A percentile compares a stretch with the other conserved stretches of the same genome.
Conservation (phyloP, 306 rosid species). For the Parietaria judaica region DNA sequence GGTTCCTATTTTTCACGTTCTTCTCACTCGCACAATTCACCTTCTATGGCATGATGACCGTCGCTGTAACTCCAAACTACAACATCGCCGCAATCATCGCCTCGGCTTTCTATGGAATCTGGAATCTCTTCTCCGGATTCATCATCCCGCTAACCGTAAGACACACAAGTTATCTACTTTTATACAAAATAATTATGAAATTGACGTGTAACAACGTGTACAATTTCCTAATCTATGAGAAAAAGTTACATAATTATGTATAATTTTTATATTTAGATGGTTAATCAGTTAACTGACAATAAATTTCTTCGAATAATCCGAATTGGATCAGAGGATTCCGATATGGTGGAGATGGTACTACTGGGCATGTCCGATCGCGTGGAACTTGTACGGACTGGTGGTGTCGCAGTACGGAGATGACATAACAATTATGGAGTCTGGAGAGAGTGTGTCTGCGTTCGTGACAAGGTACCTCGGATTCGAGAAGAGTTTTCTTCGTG, state of each 20-base stretch:
- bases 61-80: conserved; percentile 65
- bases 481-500: conserved; percentile 30
- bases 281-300: too few species aligned
- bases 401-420: conserved; percentile 49
- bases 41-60: conserved; percentile 77
- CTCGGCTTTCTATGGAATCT: conserved; percentile 51
- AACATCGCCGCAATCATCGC: conserved; percentile 60
- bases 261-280: too few species aligned
- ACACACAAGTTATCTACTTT: too few species aligned
- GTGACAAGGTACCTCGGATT: conserved; percentile 24
- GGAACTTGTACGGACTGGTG: conserved; percentile 60
- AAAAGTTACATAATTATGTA: too few species aligned
- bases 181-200: conserved; percentile 9
- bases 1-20: conserved; percentile 71
- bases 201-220: not conserved
- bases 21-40: conserved; percentile 69
- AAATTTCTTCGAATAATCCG: too few species aligned
- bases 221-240: too few species aligned
- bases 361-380: conserved; percentile 60
- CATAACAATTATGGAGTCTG: not conserved
- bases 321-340: conserved; percentile 43
- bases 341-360: conserved; percentile 85
- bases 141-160: conserved; percentile 49
- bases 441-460: conserved; percentile 19
- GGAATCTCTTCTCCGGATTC: conserved; percentile 86